Conservation (phyloP, 2,329 filamentous ascomycete species). For the Pseudogymnoascus sp. region DNA sequence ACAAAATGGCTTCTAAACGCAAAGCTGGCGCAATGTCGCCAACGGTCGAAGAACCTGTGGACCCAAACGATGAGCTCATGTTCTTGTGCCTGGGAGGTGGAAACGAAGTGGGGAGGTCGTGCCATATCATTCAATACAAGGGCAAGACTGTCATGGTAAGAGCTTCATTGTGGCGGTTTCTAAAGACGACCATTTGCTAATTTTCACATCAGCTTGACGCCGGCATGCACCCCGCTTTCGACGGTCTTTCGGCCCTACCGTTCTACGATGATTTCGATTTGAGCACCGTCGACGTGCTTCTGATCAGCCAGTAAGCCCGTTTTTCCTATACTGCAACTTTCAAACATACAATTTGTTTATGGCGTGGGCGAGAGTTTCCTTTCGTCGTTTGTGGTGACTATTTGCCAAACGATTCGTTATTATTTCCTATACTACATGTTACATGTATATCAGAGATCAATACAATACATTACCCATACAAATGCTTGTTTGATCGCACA, state of each 20-base stretch:
- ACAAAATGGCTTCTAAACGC: constrained; percentile 83
- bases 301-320: constrained; percentile 94
- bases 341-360: background rate
- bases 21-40: constrained; percentile 69
- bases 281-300: constrained; percentile 90
- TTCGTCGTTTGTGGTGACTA: background rate
- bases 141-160: constrained; percentile 97
- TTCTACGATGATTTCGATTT: constrained; percentile 99
- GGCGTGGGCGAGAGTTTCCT: background rate
- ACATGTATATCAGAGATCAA: constrained; percentile 37
- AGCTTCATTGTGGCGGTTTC: constrained; percentile 10
- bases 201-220: constrained; percentile 67
- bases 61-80: constrained; percentile 87
- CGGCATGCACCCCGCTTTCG: constrained; percentile 92
- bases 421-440: constrained; percentile 14
- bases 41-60: constrained; percentile 72
- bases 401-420: background rate
- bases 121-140: constrained; percentile 98
- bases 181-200: constrained; percentile 12
- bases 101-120: constrained; percentile 94
- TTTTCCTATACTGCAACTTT: constrained; percentile 16
- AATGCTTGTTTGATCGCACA: constrained; percentile 29
- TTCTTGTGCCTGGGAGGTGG: constrained; percentile 91
- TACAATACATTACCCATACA: constrained; percentile 34
- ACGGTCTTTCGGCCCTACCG: constrained; percentile 84